Percentiles rank a stretch among this genome's conserved stretches.
These are phyloP conservation scores for Colletotrichum tabaci DNA, from an alignment of 2,329 filamentous ascomycete species.

Conservation along the genomic window DNA sequence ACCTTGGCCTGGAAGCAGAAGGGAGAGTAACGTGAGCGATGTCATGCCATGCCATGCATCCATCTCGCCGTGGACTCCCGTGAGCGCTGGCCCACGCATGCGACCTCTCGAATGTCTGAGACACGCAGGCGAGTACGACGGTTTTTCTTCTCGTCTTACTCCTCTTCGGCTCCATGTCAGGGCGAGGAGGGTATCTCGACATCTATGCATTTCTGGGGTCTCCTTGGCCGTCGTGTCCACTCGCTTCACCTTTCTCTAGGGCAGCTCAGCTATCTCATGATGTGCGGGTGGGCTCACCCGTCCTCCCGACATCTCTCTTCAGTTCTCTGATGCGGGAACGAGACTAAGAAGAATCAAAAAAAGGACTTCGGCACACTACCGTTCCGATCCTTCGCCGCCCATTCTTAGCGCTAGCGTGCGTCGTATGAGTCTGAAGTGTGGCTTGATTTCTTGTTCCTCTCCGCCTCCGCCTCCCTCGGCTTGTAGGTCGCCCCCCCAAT, in stretches of 20 bases:
- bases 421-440: not conserved
- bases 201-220: not conserved
- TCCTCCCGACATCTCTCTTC: not conserved
- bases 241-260: not conserved
- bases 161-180: not conserved
- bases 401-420: slow-evolving; percentile 7
- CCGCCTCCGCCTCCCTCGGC: not conserved
- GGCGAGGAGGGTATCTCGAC: not conserved
- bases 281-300: not conserved
- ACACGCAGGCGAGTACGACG: slow-evolving; percentile 15
- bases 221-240: not conserved
- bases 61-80: slow-evolving; percentile 13
- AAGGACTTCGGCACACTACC: not conserved
- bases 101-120: slow-evolving; percentile 36
- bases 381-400: not conserved
- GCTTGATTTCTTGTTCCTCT: not conserved
- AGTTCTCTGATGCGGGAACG: not conserved
- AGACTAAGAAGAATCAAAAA: not conserved
- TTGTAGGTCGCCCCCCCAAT: not conserved
- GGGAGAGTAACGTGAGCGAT: not conserved
- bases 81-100: slow-evolving; percentile 38
- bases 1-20: slow-evolving; percentile 1
- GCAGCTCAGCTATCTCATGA: not conserved
- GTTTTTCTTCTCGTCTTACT: not conserved
- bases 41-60: not conserved